Base-by-base conservation (phyloP, 1,284 basidiomycete genomes). In the Cutaneotrichosporon sp. region DNA sequence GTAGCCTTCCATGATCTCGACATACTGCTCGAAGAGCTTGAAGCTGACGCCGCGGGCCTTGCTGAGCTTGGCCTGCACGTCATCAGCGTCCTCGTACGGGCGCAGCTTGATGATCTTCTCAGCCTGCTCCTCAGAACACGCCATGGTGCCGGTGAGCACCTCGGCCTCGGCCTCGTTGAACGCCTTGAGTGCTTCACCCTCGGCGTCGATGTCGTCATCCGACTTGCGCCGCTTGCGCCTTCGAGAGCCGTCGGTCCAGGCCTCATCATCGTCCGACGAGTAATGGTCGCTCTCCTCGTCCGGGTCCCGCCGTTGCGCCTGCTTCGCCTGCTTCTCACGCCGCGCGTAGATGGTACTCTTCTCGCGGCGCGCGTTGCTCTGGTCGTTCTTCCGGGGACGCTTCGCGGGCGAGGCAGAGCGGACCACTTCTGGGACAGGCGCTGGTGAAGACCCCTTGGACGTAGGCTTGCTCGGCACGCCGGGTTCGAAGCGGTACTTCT, bases 31-130 rank as follows among this genome's bases (percentile, higher is more conserved):
- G 74, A 98, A 93, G 74, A 99, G 84, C 62, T 89, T 87, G 61
- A 89, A 85, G 62, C 92, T 94, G 67, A 99, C 89, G 20, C 95
- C 95, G 72, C 93, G 94, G 80, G 92, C 92, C 77, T 93, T 91
- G 56, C 86, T 86, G 13, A 97, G 84, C 76, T 91, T 94, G 59
- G 78, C 77, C 52, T 46, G 87, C 54, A 97, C 82, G 65, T 95
- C 91, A 38, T 89, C 87, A n/a, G 88, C 84, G 22, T 87, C 85
- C 6, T 77, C 74, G 77, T 92, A 99, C 0, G 95, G 95, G 50
- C 95, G 87, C 43, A 94, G 81, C 20, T 84, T 83, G 62, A 92
- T 85, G 67, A 98, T 92, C 59, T 85, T 85, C 27, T 86, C 81
- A 0, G 95, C 95, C 77, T 98, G 94, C 46, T 88, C 89, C 3